A percentile compares a stretch with the other conserved stretches of the same genome.
These are phyloP conservation scores for Elsinoe batatas DNA, from an alignment of 2,329 filamentous ascomycete species.

Conservation along the genomic window DNA sequence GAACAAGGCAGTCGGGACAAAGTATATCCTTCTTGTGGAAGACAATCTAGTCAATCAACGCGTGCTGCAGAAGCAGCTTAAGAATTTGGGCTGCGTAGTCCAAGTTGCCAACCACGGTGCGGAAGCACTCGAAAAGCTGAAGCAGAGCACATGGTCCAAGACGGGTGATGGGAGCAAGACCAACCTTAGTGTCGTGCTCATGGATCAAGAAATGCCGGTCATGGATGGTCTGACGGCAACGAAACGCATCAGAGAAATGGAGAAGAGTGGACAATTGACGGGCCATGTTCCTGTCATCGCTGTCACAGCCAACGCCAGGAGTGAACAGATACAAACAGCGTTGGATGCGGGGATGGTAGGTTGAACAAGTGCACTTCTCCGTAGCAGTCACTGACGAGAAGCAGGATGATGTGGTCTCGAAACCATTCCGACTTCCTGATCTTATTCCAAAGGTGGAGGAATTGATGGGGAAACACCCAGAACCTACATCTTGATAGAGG, in stretches of 20 bases:
- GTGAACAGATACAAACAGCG: constrained; percentile 63
- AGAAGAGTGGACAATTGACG: constrained; percentile 50
- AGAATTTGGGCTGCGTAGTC: constrained; percentile 38
- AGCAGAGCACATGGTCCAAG: constrained; percentile 41
- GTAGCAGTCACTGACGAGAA: constrained; percentile 15
- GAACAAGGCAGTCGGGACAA: constrained; percentile 1
- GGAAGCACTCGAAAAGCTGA: constrained; percentile 38
- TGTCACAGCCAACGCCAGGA: constrained; percentile 72
- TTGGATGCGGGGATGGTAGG: constrained; percentile 58
- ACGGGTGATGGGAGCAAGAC: constrained; percentile 25
- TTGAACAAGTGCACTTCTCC: not conserved
- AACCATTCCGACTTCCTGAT: constrained; percentile 42
- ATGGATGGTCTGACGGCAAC: constrained; percentile 75
- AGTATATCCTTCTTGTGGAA: constrained; percentile 33
- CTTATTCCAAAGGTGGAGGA: constrained; percentile 43
- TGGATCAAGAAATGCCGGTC: constrained; percentile 73
- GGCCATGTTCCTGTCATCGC: constrained; percentile 67
- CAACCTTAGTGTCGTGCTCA: constrained; percentile 47
- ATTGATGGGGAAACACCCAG: constrained; percentile 27
- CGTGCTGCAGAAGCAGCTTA: constrained; percentile 41
- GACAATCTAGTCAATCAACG: constrained; percentile 40
- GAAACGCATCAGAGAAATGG: constrained; percentile 56
- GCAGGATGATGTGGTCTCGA: constrained; percentile 41
- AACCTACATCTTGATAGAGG: not conserved
- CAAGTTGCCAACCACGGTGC: constrained; percentile 42